A percentile compares a stretch with the other conserved stretches of the same genome.
Conservation (phyloP, 345 rosid species). For the Sonneratia alba region DNA sequence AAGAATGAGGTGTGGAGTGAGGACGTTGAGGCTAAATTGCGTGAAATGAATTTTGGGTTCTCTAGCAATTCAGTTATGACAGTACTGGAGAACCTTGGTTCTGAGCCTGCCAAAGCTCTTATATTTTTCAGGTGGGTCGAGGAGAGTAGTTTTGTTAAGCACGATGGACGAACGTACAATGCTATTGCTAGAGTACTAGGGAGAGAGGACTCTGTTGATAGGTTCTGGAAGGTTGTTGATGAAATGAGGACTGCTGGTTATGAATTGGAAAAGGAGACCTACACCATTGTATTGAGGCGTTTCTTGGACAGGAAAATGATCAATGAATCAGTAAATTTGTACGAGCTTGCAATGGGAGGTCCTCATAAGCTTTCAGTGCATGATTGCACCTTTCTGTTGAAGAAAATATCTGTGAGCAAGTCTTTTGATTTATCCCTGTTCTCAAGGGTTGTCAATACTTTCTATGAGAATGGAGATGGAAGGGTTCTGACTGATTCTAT, state of each 20-base stretch:
- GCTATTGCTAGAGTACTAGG: slow-evolving; percentile 66
- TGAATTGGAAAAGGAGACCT: slow-evolving; percentile 65
- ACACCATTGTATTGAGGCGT: slow-evolving; percentile 33
- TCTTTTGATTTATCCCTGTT: slow-evolving; percentile 53
- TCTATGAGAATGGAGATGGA: slow-evolving; percentile 43
- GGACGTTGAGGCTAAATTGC: slow-evolving; percentile 43
- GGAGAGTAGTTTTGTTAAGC: slow-evolving; percentile 52
- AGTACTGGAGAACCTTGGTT: slow-evolving; percentile 57
- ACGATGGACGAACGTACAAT: slow-evolving; percentile 55
- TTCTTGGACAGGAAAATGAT: slow-evolving; percentile 58
- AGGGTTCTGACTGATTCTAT: slow-evolving; percentile 47
- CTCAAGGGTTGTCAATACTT: slow-evolving; percentile 50
- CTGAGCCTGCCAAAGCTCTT: slow-evolving; percentile 63
- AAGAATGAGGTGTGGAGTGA: slow-evolving; percentile 64
- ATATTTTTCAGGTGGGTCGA: slow-evolving; percentile 75
- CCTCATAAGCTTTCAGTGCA: slow-evolving; percentile 41
- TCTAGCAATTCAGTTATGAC: slow-evolving; percentile 45
- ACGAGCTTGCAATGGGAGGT: slow-evolving; percentile 64
- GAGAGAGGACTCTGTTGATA: slow-evolving; percentile 62
- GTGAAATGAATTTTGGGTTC: slow-evolving; percentile 37
- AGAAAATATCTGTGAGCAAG: slow-evolving; percentile 52
- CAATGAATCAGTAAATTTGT: slow-evolving; percentile 65
- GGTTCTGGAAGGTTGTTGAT: slow-evolving; percentile 62
- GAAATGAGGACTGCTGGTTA: slow-evolving; percentile 57
- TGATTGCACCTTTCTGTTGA: slow-evolving; percentile 49